Conservation (phyloP, 2,329 filamentous ascomycete genomes). For the Byssochlamys sp. region DNA sequence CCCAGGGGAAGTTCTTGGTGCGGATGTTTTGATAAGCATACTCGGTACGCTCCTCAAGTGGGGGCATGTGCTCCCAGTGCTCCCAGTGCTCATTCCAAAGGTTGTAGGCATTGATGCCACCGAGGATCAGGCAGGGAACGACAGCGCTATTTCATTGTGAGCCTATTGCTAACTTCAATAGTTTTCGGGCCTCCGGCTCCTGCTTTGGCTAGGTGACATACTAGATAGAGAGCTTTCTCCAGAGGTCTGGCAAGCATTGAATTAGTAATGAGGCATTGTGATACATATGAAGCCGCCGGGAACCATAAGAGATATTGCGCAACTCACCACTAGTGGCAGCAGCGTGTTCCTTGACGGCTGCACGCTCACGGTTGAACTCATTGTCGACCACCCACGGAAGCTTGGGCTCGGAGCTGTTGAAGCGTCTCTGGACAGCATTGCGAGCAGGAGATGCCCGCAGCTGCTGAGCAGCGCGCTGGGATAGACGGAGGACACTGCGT, state of each 20-base stretch:
- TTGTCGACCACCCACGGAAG: constrained; percentile 64
- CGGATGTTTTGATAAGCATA: constrained; percentile 98
- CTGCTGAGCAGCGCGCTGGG: constrained; percentile 55
- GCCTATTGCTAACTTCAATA: constrained; percentile 3
- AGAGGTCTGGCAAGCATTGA: constrained; percentile 57
- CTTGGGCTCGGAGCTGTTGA: constrained; percentile 53
- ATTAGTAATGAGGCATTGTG: constrained; percentile 13
- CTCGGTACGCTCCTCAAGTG: constrained; percentile 81
- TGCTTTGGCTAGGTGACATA: constrained; percentile 45
- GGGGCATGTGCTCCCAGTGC: constrained; percentile 76
- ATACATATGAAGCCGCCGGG: neutral
- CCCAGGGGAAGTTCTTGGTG: constrained; percentile 90
- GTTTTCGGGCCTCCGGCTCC: neutral
- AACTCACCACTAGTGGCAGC: constrained; percentile 68
- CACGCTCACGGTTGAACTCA: constrained; percentile 84
- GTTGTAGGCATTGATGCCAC: constrained; percentile 72
- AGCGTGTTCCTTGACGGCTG: constrained; percentile 84
- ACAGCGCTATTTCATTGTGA: constrained; percentile 51
- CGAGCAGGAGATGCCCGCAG: constrained; percentile 48
- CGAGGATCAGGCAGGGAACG: constrained; percentile 62
- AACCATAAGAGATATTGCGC: neutral
- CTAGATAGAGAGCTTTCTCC: constrained; percentile 94
- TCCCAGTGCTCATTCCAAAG: constrained; percentile 97
- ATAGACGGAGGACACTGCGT: constrained; percentile 51
- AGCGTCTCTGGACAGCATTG: constrained; percentile 56